Percentiles rank a stretch among this genome's conserved stretches.
These are phyloP conservation scores for Grosmannia huntii DNA, from an alignment of 2,329 filamentous ascomycete species.

Conservation along the genomic window DNA sequence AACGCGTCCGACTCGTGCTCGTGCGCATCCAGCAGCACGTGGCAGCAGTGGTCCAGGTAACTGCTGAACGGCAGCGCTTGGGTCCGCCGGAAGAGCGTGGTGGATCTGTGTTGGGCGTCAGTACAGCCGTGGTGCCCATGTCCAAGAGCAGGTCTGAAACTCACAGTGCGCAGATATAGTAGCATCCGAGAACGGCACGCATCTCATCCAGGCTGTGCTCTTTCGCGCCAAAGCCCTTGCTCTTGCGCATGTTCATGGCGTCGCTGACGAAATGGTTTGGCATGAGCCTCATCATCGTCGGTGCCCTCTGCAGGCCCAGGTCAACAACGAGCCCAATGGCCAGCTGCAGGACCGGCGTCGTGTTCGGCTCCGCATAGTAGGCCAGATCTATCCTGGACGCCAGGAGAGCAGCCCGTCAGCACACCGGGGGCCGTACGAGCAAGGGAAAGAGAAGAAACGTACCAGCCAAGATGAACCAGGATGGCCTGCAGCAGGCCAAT, in stretches of 20 bases:
- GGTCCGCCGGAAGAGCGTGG: conserved; percentile 20
- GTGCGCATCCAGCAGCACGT: conserved; percentile 15
- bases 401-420: not conserved
- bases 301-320: conserved; percentile 22
- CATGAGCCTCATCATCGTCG: conserved; percentile 12
- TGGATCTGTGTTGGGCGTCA: conserved; percentile 9
- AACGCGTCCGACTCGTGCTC: conserved; percentile 21
- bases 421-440: not conserved
- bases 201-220: conserved; percentile 23
- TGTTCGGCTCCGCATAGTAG: conserved; percentile 23
- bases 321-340: conserved; percentile 25
- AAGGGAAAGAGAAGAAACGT: conserved; percentile 2
- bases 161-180: conserved; percentile 18
- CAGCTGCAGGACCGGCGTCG: conserved; percentile 26
- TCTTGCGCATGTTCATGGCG: conserved; percentile 14
- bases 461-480: conserved; percentile 26
- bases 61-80: conserved; percentile 19
- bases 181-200: conserved; percentile 26
- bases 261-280: conserved; percentile 21
- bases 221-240: conserved; percentile 5
- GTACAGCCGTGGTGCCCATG: not conserved
- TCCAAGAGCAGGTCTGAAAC: not conserved
- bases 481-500: conserved; percentile 26
- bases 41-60: conserved; percentile 23
- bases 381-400: conserved; percentile 24